These are phyloP conservation scores for Sporisorium exsertum DNA, from an alignment of 1,284 basidiomycete genomes.

Conservation along the genomic window DNA sequence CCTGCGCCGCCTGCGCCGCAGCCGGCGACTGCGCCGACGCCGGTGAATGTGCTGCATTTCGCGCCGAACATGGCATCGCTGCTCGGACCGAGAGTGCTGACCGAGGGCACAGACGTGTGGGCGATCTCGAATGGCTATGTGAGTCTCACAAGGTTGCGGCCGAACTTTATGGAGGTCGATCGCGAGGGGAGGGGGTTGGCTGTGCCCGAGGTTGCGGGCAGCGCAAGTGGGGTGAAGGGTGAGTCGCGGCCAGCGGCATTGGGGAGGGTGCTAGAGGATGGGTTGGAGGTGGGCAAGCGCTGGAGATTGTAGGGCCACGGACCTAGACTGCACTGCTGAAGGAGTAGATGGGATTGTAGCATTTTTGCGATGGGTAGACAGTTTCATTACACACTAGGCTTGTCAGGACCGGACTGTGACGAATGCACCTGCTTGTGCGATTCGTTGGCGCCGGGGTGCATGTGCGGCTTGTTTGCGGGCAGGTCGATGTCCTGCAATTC, in stretches of 20 bases:
- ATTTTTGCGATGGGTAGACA: background rate
- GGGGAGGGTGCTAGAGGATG: slow-evolving; percentile 21
- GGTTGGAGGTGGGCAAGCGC: slow-evolving; percentile 38
- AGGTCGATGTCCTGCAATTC: slow-evolving; percentile 44
- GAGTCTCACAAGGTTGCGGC: slow-evolving; percentile 57
- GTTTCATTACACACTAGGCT: slow-evolving; percentile 37
- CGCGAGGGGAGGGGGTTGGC: slow-evolving; percentile 33
- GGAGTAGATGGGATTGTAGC: background rate
- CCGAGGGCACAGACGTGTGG: slow-evolving; percentile 62
- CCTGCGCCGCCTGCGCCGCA: slow-evolving; percentile 26
- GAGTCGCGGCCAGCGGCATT: background rate
- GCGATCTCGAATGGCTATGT: slow-evolving; percentile 63
- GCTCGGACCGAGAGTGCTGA: slow-evolving; percentile 48
- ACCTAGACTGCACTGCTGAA: background rate
- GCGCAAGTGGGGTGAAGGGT: too few relatives aligned
- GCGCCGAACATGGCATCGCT: slow-evolving; percentile 60
- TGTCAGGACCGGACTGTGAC: slow-evolving; percentile 29
- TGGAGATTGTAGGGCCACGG: slow-evolving; percentile 41
- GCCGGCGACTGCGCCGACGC: slow-evolving; percentile 45
- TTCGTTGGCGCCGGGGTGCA: slow-evolving; percentile 34
- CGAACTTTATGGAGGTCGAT: slow-evolving; percentile 55
- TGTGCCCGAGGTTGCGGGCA: slow-evolving; percentile 4
- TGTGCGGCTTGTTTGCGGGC: slow-evolving; percentile 36
- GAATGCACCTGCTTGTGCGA: slow-evolving; percentile 32
- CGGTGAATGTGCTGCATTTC: slow-evolving; percentile 54